Percentiles rank a stretch among this genome's conserved stretches.
phyloP scores from a whole-genome alignment of 1,139 yeast species.

The Suhomyces panamericanus region DNA sequence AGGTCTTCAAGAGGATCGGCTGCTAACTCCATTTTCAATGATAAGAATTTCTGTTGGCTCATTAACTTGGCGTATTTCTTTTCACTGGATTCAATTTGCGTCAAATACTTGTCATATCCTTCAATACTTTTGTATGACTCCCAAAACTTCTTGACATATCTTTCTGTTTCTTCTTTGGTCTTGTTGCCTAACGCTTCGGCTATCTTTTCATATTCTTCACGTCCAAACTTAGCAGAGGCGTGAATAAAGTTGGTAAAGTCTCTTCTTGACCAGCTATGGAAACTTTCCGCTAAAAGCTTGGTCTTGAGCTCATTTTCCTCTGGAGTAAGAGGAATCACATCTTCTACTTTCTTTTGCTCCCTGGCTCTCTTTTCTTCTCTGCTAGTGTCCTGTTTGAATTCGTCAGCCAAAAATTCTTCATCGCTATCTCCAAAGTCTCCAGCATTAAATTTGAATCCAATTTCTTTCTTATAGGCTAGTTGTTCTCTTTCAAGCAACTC shows the following conservation, averaged over 20 bases:
- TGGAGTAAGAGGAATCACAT: slow-evolving; percentile 70
- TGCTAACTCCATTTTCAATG: slow-evolving; percentile 60
- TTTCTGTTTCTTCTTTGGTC: slow-evolving; percentile 63
- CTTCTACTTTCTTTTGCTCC: slow-evolving; percentile 68
- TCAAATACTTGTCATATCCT: slow-evolving; percentile 79
- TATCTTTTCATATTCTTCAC: slow-evolving; percentile 59
- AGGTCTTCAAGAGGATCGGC: slow-evolving; percentile 76
- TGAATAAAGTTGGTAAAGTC: slow-evolving; percentile 87
- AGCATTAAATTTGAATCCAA: slow-evolving; percentile 66
- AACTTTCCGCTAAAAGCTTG: slow-evolving; percentile 61
- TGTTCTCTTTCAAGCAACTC: slow-evolving; percentile 77
- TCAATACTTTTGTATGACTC: slow-evolving; percentile 66
- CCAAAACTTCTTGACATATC: slow-evolving; percentile 78
- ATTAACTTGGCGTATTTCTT: slow-evolving; percentile 65
- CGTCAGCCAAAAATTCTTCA: slow-evolving; percentile 58
- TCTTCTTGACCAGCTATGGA: slow-evolving; percentile 79
- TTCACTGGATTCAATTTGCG: slow-evolving; percentile 89
- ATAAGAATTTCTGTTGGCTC: slow-evolving; percentile 66
- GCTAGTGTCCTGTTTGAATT: slow-evolving; percentile 37
- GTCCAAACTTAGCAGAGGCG: slow-evolving; percentile 77
- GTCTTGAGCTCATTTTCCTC: slow-evolving; percentile 71
- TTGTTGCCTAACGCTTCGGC: slow-evolving; percentile 69
- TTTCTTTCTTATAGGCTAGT: slow-evolving; percentile 68
- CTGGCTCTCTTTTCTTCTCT: slow-evolving; percentile 46
- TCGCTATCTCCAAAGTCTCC: slow-evolving; percentile 55